These are phyloP conservation scores for Trifolium pratense DNA, from an alignment of 306 rosid genomes.

Conservation along the genomic window DNA sequence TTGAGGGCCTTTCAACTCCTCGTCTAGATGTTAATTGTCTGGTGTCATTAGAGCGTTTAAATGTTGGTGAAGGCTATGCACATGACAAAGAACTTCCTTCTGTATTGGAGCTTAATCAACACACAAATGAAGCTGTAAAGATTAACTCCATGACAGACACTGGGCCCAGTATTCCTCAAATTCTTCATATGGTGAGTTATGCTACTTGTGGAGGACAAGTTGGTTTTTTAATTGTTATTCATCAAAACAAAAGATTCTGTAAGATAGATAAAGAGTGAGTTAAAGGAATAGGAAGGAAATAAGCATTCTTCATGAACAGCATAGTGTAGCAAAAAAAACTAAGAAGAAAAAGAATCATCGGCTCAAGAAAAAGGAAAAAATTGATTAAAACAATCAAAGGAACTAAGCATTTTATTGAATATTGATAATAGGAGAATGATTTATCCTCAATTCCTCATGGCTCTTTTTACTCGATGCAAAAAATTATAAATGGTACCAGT, in stretches of 20 bases:
- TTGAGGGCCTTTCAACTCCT: conserved; percentile 69
- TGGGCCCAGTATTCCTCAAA: conserved; percentile 91
- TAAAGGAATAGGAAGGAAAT: conserved; percentile 12
- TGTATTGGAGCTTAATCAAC: conserved; percentile 57
- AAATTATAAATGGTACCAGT: not conserved
- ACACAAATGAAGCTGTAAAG: conserved; percentile 55
- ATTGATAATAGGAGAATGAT: not conserved
- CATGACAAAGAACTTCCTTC: conserved; percentile 57
- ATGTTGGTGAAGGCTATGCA: conserved; percentile 57
- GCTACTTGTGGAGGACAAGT: conserved; percentile 27
- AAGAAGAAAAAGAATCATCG: conserved; percentile 2
- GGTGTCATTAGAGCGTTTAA: conserved; percentile 55
- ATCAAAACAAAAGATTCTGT: not conserved
- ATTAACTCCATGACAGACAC: conserved; percentile 59
- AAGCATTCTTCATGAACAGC: conserved; percentile 18
- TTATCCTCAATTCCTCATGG: not conserved
- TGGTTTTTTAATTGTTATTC: conserved; percentile 19
- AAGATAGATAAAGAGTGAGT: not conserved
- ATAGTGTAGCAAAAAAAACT: conserved; percentile 24
- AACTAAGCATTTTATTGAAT: conserved; percentile 1
- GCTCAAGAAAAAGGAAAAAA: not conserved
- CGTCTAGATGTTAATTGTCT: conserved; percentile 55
- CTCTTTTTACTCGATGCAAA: not conserved
- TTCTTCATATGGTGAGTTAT: conserved; percentile 87
- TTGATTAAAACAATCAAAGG: not conserved